Percentiles rank a stretch among this genome's conserved stretches.
Evolutionary conservation across 148 eudicot species (phyloP).

Genomic region (Rhododendron griersonianum): DNA sequence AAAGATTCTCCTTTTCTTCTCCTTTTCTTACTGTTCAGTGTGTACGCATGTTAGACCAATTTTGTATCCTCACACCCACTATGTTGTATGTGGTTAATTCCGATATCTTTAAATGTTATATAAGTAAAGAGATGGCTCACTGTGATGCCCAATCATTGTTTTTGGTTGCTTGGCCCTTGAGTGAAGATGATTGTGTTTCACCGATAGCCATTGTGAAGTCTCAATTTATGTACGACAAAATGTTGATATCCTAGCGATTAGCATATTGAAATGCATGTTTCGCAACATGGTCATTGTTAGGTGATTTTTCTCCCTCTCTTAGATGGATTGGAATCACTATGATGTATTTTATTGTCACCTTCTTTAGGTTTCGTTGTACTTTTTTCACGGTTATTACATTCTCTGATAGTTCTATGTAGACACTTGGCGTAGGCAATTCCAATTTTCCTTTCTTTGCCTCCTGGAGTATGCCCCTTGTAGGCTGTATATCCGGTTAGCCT

Average conservation of each 20-base stretch:
- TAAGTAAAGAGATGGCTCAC: neutral
- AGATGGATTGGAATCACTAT: no score
- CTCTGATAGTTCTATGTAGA: no score
- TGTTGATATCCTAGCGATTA: neutral
- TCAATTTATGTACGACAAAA: neutral
- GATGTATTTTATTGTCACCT: no score
- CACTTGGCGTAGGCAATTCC: no score
- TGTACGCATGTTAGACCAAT: neutral
- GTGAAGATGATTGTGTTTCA: neutral
- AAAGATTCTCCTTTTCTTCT: conserved; percentile 2
- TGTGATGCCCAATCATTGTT: neutral
- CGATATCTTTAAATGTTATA: neutral
- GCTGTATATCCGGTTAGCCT: no score
- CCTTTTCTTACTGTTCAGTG: neutral
- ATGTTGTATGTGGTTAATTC: neutral
- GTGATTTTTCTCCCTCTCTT: no score
- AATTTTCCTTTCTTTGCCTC: no score
- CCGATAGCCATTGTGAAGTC: neutral
- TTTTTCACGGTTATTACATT: no score
- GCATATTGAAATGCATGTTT: neutral
- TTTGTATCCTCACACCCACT: neutral
- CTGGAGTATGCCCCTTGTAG: no score
- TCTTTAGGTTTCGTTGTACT: no score
- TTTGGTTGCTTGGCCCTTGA: neutral
- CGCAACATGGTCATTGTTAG: neutral